These are phyloP conservation scores for Lyophyllum semitale DNA, from an alignment of 768 basidiomycete genomes.

Conservation along the genomic window DNA sequence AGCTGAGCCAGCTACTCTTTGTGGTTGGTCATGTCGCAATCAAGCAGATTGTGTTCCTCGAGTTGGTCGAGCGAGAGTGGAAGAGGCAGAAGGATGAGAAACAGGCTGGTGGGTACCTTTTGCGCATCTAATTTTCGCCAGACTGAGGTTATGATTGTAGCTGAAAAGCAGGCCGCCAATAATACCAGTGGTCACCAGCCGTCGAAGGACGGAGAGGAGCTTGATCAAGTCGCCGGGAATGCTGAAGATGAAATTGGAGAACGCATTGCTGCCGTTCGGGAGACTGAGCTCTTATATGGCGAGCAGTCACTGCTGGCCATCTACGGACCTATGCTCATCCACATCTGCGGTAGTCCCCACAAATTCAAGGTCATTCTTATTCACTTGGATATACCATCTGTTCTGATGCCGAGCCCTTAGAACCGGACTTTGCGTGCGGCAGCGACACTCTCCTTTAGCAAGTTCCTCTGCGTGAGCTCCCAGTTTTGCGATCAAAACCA, in stretches of 20 bases:
- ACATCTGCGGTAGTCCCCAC: conserved; percentile 88
- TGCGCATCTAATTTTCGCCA: background rate
- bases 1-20: conserved; percentile 91
- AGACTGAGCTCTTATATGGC: conserved; percentile 87
- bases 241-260: conserved; percentile 99
- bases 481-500: conserved; percentile 93
- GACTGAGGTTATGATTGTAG: conserved; percentile 28
- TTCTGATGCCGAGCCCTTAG: conserved; percentile 39
- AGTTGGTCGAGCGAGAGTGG: conserved; percentile 93
- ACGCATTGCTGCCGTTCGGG: conserved; percentile 78
- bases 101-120: conserved; percentile 58
- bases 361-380: conserved; percentile 74
- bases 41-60: conserved; percentile 96
- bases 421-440: conserved; percentile 85
- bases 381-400: background rate
- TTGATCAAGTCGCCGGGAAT: conserved; percentile 96
- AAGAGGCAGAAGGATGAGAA: conserved; percentile 95
- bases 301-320: conserved; percentile 76
- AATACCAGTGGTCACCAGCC: conserved; percentile 32
- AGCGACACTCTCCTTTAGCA: conserved; percentile 87
- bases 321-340: conserved; percentile 89
- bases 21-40: conserved; percentile 96
- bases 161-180: conserved; percentile 58
- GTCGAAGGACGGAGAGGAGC: conserved; percentile 76
- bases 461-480: conserved; percentile 94